These are phyloP conservation scores for Chlamydomonas reinhardtii DNA, from an alignment of 163 green algal genomes.

Conservation along the genomic window DNA sequence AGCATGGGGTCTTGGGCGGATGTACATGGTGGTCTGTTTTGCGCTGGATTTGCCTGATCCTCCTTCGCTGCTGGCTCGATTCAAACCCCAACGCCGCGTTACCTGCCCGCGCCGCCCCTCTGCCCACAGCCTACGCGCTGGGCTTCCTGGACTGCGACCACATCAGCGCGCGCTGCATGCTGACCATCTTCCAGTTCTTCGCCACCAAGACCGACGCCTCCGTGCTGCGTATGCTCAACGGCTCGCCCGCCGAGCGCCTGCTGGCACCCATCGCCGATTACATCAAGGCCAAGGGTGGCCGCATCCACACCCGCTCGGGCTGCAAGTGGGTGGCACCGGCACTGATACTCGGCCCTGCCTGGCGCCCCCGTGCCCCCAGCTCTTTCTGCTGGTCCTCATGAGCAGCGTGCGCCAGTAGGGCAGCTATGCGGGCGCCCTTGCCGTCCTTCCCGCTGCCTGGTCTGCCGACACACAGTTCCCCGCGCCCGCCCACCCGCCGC, in stretches of 20 bases:
- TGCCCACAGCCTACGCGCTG: conserved; percentile 89
- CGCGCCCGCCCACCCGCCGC: background rate
- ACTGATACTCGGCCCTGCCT: too few relatives aligned
- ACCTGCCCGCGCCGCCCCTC: background rate
- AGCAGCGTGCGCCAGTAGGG: too few relatives aligned
- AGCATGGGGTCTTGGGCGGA: too few relatives aligned
- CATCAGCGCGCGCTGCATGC: conserved; percentile 96
- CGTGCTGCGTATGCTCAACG: conserved; percentile 95
- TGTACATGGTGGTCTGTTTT: too few relatives aligned
- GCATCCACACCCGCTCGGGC: conserved; percentile 83
- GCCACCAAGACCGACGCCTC: conserved; percentile 97
- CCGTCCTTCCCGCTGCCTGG: too few relatives aligned
- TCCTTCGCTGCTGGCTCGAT: too few relatives aligned
- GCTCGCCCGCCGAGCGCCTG: conserved; percentile 88
- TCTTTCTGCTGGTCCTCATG: too few relatives aligned
- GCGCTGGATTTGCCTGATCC: too few relatives aligned
- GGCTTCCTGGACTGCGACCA: conserved; percentile 98
- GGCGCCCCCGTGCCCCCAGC: too few relatives aligned
- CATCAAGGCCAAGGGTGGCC: conserved; percentile 84
- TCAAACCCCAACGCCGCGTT: too few relatives aligned
- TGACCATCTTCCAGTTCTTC: conserved; percentile 98
- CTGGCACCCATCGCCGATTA: conserved; percentile 93
- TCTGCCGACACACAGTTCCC: too few relatives aligned
- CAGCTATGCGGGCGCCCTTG: background rate
- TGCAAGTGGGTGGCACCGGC: conserved; percentile 81